Base-by-base conservation (phyloP, 306 rosid genomes). In the Cucurbita ficifolia region DNA sequence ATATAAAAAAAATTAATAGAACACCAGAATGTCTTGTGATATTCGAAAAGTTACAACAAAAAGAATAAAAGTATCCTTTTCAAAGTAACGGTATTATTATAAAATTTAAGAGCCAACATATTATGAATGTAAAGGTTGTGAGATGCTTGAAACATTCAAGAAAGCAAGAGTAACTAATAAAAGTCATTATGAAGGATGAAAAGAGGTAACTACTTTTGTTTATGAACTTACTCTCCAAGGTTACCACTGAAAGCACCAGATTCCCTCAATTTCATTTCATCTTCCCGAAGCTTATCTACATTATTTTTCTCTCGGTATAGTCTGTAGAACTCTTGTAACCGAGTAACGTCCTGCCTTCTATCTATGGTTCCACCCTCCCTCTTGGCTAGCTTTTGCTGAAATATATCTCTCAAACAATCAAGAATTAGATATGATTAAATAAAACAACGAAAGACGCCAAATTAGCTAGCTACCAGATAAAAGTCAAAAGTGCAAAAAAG, bases 331-430 rank as follows among this genome's bases (percentile, higher is more conserved):
- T 94, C 95, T 76, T 85, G 96, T 67, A 94, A 80, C 76, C 82
- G 90, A 60, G 80, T 77, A 77, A 86, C 79, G 61, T 94, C 98
- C 70, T 86, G 97, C 80, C 96, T 87, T 85, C 96, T 87, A 79
- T 94, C 98, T 77, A 89, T 94, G 56, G 78, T 77, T 79, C 90
- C 95, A 58, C 78, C 89, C 59, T 90, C 98, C 84, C 83, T 85
- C 85, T 86, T 94, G 35, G 91, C 95, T 60, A 94, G 82, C 79
- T 94, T 94, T 94, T 94, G 96, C 97, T 94, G 94, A 69, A 82
- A 80, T 79, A 11, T 22, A 63, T 54, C 75, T 35, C 70, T 51
- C 80, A 78, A 78, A 73, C n/a, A 16, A 62, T 39, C 71, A 76
- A 79, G 51, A 85, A 61, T 71, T 12, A 58, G 19, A 75, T 54